Base-by-base conservation (phyloP, 78 protist species). In the Dictyostelium citrinum region DNA sequence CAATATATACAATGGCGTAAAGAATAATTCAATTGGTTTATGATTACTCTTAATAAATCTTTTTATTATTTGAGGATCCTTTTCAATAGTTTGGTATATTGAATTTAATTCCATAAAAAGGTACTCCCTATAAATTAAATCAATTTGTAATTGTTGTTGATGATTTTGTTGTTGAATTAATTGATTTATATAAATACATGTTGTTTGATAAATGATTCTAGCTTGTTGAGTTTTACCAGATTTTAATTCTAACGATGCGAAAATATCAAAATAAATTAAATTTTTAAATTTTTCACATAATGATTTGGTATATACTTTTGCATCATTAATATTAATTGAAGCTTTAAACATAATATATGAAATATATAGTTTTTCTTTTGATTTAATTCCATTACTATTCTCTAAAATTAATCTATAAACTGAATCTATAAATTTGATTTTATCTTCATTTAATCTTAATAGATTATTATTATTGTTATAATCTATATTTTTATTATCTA, bases 181-280 rank as follows among this genome's bases (percentile, higher is more conserved):
- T 35, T 29, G 77, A n/a, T 84, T n/a, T 8, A 61, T 24, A n/a
- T 29, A 29, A 24, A 22, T 0, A 14, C 80, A 51, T 22, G 93
- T 24, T 4, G 85, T 78, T 78, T 88, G 93, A 68, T 88, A 88
- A 2, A 88, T 31, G 24, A 29, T 78, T 64, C 70, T 76, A n/a
- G 77, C 41, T 20, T 88, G 80, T 78, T 61, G 80, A 10, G 37
- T 45, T 46, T 88, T 76, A 8, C 71, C 31, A 27, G 24, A 22
- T 43, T 58, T 33, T 37, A 76, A 27, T 39, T 60, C 35, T 43
- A 88, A 10, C n/a, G 5, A 39, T 17, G 85, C 78, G n/a, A 61
- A 88, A 29, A 35, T 46, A 67, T 88, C 85, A 45, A 58, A 76
- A 9, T 77, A 31, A 2, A 49, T 43, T 29, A 79, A 10, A 37